Percentiles rank a stretch among this genome's conserved stretches.
These are phyloP conservation scores for Aspergillus intermedius DNA, from an alignment of 2,329 filamentous ascomycete genomes.

Conservation along the genomic window DNA sequence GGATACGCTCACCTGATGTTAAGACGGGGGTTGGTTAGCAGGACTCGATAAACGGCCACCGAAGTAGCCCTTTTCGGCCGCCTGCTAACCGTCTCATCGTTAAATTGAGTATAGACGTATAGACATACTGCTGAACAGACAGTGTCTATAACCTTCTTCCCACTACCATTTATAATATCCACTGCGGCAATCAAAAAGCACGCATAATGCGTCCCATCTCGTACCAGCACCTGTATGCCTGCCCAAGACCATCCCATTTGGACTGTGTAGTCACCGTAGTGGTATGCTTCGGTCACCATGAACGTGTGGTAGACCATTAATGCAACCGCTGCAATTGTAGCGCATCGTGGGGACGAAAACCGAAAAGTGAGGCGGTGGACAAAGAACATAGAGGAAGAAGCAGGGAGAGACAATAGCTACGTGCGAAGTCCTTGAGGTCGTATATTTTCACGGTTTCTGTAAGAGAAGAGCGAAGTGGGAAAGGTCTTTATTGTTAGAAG, in stretches of 20 bases:
- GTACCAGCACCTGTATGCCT: neutral
- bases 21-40: neutral
- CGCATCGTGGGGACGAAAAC: neutral
- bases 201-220: neutral
- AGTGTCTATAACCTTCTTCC: too few relatives aligned
- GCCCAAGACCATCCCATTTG: neutral
- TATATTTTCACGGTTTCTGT: neutral
- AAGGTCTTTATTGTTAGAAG: too few relatives aligned
- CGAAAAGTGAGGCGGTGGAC: neutral
- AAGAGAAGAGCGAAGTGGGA: too few relatives aligned
- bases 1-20: neutral
- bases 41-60: too few relatives aligned
- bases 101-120: neutral
- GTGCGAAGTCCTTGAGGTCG: neutral
- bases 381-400: neutral
- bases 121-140: too few relatives aligned
- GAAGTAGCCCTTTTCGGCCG: too few relatives aligned
- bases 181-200: neutral
- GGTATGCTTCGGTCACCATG: neutral
- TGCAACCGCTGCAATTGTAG: neutral
- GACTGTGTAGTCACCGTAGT: neutral
- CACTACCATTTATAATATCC: neutral
- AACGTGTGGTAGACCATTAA: neutral
- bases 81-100: neutral
- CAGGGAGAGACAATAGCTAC: neutral